Conservation (phyloP, 2,329 filamentous ascomycete species). For the Aspergillus sp. region DNA sequence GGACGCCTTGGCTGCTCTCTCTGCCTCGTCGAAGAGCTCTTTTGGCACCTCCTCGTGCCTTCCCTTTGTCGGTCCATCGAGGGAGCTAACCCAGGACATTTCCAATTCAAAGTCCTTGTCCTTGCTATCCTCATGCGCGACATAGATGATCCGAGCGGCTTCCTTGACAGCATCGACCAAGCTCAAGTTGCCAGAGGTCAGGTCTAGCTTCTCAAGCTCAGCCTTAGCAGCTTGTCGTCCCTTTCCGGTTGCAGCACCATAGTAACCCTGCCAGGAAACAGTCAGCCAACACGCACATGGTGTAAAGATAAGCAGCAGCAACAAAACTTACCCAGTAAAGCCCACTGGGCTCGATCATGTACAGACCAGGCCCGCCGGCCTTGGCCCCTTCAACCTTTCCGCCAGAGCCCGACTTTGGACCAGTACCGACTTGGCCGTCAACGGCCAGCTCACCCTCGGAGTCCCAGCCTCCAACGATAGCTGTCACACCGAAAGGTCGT, state of each 20-base stretch:
- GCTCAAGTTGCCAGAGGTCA: constrained; percentile 66
- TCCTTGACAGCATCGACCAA: constrained; percentile 88
- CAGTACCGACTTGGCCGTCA: constrained; percentile 80
- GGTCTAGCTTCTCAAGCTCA: constrained; percentile 94
- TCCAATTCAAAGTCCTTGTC: constrained; percentile 99
- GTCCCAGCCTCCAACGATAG: constrained; percentile 90
- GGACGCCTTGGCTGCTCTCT: constrained; percentile 83
- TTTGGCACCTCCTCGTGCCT: constrained; percentile 89
- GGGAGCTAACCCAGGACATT: constrained; percentile 93
- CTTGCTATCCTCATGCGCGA: constrained; percentile 97
- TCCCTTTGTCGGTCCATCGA: constrained; percentile 82
- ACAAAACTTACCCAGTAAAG: constrained; percentile 66
- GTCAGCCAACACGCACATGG: constrained; percentile 14
- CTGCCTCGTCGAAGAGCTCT: constrained; percentile 81
- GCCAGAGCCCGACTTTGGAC: constrained; percentile 69
- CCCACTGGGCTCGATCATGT: constrained; percentile 98
- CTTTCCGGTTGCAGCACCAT: constrained; percentile 94
- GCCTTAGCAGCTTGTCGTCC: constrained; percentile 94
- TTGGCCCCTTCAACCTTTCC: constrained; percentile 69
- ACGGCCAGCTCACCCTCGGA: constrained; percentile 76
- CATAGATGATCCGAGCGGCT: constrained; percentile 92
- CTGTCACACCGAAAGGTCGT: constrained; percentile 90
- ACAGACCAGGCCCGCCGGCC: constrained; percentile 84
- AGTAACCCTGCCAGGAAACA: constrained; percentile 61
- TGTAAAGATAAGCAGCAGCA: not conserved